These are phyloP conservation scores for Pilaira anomala DNA, from an alignment of 192 early-diverging fungal genomes.

Conservation along the genomic window DNA sequence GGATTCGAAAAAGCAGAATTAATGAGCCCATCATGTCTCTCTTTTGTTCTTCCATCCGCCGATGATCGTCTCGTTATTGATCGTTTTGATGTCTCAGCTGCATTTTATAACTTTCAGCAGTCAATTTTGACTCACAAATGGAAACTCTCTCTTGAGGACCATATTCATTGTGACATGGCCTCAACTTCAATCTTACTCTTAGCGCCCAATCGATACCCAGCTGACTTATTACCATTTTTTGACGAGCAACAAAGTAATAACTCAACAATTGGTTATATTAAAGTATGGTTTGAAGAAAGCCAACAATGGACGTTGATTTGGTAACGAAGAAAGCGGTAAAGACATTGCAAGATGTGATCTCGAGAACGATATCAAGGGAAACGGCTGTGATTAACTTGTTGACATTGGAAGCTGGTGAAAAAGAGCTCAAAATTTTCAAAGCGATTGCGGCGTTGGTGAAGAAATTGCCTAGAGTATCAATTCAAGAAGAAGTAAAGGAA, in stretches of 20 bases:
- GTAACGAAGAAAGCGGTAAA: conserved; percentile 14
- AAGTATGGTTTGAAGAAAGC: conserved; percentile 22
- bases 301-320: conserved; percentile 7
- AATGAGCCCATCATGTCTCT: conserved; percentile 8
- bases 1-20: not conserved
- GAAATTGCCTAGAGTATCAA: conserved; percentile 4
- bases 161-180: conserved; percentile 13
- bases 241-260: not conserved
- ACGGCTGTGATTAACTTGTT: conserved; percentile 11
- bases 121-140: conserved; percentile 12
- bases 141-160: conserved; percentile 22
- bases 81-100: not conserved
- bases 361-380: conserved; percentile 3
- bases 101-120: conserved; percentile 15
- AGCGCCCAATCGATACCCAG: conserved; percentile 6
- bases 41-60: not conserved
- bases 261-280: conserved; percentile 3
- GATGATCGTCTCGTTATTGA: conserved; percentile 6
- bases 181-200: conserved; percentile 5
- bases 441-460: conserved; percentile 7
- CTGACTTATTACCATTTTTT: conserved; percentile 10
- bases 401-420: conserved; percentile 8
- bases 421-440: conserved; percentile 14
- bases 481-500: conserved; percentile 8
- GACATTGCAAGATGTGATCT: conserved; percentile 18